Evolutionary conservation across 805 yeast genomes (phyloP).

Genomic region (Candida tammaniensis): DNA sequence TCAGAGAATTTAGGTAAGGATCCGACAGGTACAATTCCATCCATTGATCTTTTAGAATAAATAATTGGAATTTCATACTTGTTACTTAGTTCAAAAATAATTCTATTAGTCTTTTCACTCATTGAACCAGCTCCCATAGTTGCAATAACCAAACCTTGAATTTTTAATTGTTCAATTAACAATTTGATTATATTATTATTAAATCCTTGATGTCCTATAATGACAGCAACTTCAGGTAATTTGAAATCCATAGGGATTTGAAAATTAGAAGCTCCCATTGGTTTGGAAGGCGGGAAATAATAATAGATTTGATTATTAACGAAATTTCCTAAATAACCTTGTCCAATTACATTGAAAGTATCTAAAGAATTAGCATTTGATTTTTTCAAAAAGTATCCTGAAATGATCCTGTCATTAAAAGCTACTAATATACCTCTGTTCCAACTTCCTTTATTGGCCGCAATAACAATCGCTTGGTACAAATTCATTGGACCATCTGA

Average conservation of each 20-base stretch:
- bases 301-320: constrained; percentile 64
- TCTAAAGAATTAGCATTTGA: constrained; percentile 69
- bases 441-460: constrained; percentile 47
- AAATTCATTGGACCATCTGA: constrained; percentile 74
- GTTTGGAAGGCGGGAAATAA: constrained; percentile 61
- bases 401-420: constrained; percentile 63
- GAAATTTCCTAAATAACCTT: constrained; percentile 69
- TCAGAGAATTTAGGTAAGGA: constrained; percentile 28
- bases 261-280: constrained; percentile 42
- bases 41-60: constrained; percentile 65
- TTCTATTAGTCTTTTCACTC: constrained; percentile 47
- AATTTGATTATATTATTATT: constrained; percentile 46
- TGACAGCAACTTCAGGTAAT: constrained; percentile 49
- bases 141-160: constrained; percentile 60
- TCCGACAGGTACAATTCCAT: constrained; percentile 65
- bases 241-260: constrained; percentile 22
- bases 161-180: constrained; percentile 42
- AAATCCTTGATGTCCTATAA: constrained; percentile 63
- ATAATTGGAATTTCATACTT: constrained; percentile 48
- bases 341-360: constrained; percentile 65
- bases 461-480: constrained; percentile 66
- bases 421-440: constrained; percentile 65
- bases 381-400: constrained; percentile 69
- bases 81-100: constrained; percentile 38
- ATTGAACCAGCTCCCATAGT: constrained; percentile 73